These are phyloP conservation scores for Hura crepitans DNA, from an alignment of 441 rosid species.

Conservation along the genomic window DNA sequence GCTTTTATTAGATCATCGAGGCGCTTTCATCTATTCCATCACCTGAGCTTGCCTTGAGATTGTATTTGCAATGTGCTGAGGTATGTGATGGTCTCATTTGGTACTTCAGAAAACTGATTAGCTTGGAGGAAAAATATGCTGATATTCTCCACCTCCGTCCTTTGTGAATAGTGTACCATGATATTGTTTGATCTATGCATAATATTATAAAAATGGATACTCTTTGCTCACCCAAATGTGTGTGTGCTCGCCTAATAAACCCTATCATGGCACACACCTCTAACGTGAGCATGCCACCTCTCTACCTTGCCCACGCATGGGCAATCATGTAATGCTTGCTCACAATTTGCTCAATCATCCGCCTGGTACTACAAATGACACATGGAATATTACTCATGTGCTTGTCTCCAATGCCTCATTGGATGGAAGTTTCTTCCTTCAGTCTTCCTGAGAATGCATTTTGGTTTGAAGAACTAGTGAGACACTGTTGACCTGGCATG, in stretches of 20 bases:
- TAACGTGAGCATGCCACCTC: background rate
- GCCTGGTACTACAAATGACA: background rate
- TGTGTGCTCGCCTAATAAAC: background rate
- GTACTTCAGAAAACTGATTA: background rate
- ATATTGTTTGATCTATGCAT: no score
- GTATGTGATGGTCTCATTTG: conserved; percentile 33
- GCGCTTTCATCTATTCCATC: conserved; percentile 68
- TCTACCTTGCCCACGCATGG: no score
- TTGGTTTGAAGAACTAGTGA: background rate
- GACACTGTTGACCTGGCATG: background rate
- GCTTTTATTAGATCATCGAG: conserved; percentile 66
- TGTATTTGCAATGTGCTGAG: conserved; percentile 98
- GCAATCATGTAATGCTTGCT: background rate
- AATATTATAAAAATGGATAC: no score
- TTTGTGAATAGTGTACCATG: background rate
- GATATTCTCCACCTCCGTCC: background rate
- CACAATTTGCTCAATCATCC: background rate
- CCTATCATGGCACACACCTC: background rate
- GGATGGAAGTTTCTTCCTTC: background rate
- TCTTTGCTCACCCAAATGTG: background rate
- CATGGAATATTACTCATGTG: background rate
- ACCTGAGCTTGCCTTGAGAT: conserved; percentile 80
- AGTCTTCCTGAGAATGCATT: background rate
- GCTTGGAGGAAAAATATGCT: background rate
- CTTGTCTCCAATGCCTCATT: background rate